Conservation (phyloP, 768 basidiomycete genomes). For the Phlebiopsis flavidoalba region DNA sequence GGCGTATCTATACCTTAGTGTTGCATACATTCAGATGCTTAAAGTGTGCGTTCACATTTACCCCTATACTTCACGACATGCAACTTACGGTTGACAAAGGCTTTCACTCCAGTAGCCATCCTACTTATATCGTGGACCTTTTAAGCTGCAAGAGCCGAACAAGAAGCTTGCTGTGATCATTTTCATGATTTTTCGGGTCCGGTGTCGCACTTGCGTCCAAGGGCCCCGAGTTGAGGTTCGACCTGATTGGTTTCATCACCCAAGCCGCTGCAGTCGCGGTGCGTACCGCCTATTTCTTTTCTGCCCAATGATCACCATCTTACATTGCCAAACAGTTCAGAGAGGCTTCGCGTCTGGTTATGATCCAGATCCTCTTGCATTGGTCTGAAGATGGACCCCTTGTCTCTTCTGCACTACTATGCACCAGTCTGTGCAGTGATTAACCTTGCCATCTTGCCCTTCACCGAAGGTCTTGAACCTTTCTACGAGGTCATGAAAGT, state of each 20-base stretch:
- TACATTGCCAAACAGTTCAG: conserved; percentile 49
- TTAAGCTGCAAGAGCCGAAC: conserved; percentile 85
- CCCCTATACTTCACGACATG: background rate
- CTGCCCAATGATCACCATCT: background rate
- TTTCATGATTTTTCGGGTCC: conserved; percentile 79
- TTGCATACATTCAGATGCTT: conserved; percentile 96
- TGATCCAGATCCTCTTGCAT: conserved; percentile 93
- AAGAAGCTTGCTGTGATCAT: conserved; percentile 79
- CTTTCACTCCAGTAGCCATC: conserved; percentile 86
- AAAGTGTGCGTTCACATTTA: conserved; percentile 47
- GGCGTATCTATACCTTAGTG: conserved; percentile 86
- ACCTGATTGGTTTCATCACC: conserved; percentile 80
- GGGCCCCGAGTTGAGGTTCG: conserved; percentile 82
- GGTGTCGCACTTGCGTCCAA: conserved; percentile 89
- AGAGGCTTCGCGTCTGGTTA: conserved; percentile 92
- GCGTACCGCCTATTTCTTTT: conserved; percentile 27
- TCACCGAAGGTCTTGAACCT: conserved; percentile 88
- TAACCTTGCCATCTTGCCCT: conserved; percentile 81
- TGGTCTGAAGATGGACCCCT: conserved; percentile 97
- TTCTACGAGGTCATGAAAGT: conserved; percentile 61
- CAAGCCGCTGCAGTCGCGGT: conserved; percentile 86
- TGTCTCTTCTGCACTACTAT: conserved; percentile 94
- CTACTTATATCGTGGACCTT: conserved; percentile 90
- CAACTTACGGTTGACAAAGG: conserved; percentile 37
- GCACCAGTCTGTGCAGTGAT: conserved; percentile 92